Evolutionary conservation across 2,329 filamentous ascomycete species (phyloP), one percentile per base, ranked within the genome.

Genomic region (Colletotrichum euphorbiae): DNA sequence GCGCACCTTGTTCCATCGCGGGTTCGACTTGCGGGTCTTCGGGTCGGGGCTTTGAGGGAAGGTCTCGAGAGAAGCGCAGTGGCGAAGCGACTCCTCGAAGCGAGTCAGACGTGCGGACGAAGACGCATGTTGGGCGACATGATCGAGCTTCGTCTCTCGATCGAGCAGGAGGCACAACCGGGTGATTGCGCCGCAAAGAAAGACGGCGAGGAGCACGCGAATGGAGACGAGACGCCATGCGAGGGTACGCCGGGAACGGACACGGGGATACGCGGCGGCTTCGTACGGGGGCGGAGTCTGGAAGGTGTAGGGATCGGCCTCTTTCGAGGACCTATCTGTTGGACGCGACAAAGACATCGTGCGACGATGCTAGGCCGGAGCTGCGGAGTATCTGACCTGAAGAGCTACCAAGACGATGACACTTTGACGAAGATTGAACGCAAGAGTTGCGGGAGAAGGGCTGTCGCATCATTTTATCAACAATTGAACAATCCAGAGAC

Each of bases 1-100:
- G 52, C 73, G 77, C 13, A 71, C 70, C 2, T 74, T 28, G 33
- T 79, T 80, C 80, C 80, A 83, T 72, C 81, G 73, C 36, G 80
- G 76, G 70, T 83, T 83, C 48, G 51, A 38, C 42, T 33, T 69
- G 17, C 42, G 69, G 13, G 50, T 33, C 24, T 57, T 38, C 13
- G 69, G 66, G 15, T 62, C 13, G 24, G 67, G 69, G n/a, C 15
- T 58, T 36, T 68, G 33, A 9, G 68, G 68, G 31, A 69, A 64
- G 33, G 58, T 64, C 15, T 59, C 43, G 28, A 69, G 68, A 17
- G 68, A 55, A 3, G 58, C 59, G 48, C 68, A 70, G 43, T 70
- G 65, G 33, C 56, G 59, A 8, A 70, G 42, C 46, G 68, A 42
- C 33, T 69, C 58, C 15, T 69, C 45, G 48, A 70, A 70, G 24